phyloP scores from a whole-genome alignment of 2,329 filamentous ascomycete genomes.

The Colletotrichum lupini region DNA sequence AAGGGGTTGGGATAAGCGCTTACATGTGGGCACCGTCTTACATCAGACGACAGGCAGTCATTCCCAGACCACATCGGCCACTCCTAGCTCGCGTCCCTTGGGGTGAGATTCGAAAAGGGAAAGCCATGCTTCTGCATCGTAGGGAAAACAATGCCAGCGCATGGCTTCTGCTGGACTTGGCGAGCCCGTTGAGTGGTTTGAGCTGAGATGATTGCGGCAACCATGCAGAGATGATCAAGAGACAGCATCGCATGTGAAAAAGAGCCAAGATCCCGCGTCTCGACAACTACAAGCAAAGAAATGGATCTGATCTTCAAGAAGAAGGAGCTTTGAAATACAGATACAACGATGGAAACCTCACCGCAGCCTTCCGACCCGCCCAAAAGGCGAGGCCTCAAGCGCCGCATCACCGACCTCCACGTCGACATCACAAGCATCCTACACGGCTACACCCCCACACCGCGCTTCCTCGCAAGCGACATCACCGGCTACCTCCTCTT shows the following conservation, averaged over 20 bases:
- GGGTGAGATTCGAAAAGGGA: background rate
- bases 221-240: background rate
- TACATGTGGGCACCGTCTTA: constrained; percentile 31
- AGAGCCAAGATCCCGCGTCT: background rate
- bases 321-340: background rate
- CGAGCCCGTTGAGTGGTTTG: background rate
- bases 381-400: background rate
- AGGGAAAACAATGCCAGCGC: constrained; percentile 10
- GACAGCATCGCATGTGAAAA: constrained; percentile 1
- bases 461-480: constrained; percentile 22
- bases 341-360: constrained; percentile 2
- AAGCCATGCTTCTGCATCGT: background rate
- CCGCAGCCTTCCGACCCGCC: background rate
- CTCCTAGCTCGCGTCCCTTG: background rate
- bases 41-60: constrained; percentile 12
- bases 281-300: background rate
- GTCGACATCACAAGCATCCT: constrained; percentile 12
- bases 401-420: constrained; percentile 16
- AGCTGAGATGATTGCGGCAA: background rate
- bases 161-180: background rate
- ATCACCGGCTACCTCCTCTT: background rate
- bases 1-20: constrained; percentile 13
- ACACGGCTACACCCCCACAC: background rate
- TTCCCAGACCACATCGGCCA: background rate
- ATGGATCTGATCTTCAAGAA: background rate